These are phyloP conservation scores for Royoungia palumana DNA, from an alignment of 768 basidiomycete species.

Conservation along the genomic window DNA sequence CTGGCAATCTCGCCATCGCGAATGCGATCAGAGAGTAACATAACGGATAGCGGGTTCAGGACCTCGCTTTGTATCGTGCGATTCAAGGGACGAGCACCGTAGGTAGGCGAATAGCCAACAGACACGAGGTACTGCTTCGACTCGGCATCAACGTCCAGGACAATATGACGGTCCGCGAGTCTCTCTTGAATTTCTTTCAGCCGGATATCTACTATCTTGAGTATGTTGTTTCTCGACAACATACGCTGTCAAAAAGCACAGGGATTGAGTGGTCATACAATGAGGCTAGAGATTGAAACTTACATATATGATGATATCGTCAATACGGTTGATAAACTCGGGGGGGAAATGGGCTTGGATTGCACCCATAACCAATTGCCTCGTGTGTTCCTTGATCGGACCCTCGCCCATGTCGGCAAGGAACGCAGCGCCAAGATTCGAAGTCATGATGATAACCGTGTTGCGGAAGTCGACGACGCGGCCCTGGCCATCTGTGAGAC, in stretches of 20 bases:
- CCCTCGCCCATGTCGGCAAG: slow-evolving; percentile 75
- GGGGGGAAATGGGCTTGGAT: slow-evolving; percentile 88
- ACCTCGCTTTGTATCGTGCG: slow-evolving; percentile 90
- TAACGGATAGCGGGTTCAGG: slow-evolving; percentile 83
- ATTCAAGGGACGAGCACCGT: slow-evolving; percentile 91
- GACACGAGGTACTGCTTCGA: slow-evolving; percentile 75
- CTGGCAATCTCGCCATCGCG: slow-evolving; percentile 75
- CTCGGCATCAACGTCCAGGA: slow-evolving; percentile 67
- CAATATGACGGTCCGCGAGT: slow-evolving; percentile 76
- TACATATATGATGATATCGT: slow-evolving; percentile 75
- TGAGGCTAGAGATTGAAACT: slow-evolving; percentile 14
- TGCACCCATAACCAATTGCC: slow-evolving; percentile 68
- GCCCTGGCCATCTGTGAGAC: slow-evolving; percentile 92
- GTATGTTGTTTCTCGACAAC: slow-evolving; percentile 70
- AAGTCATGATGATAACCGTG: slow-evolving; percentile 93
- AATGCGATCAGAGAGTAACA: slow-evolving; percentile 80
- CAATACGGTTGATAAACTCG: slow-evolving; percentile 89
- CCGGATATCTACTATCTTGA: slow-evolving; percentile 86
- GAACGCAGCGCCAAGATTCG: slow-evolving; percentile 80
- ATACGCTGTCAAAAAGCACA: slow-evolving; percentile 53
- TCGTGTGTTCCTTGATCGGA: slow-evolving; percentile 57
- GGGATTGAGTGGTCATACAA: slow-evolving; percentile 22
- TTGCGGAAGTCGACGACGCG: slow-evolving; percentile 84
- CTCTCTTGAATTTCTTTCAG: slow-evolving; percentile 83
- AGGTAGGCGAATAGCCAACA: slow-evolving; percentile 74